Percentiles rank a stretch among this genome's conserved stretches.
Conservation (phyloP, 768 basidiomycete genomes). For the Tephrocybe sp. region DNA sequence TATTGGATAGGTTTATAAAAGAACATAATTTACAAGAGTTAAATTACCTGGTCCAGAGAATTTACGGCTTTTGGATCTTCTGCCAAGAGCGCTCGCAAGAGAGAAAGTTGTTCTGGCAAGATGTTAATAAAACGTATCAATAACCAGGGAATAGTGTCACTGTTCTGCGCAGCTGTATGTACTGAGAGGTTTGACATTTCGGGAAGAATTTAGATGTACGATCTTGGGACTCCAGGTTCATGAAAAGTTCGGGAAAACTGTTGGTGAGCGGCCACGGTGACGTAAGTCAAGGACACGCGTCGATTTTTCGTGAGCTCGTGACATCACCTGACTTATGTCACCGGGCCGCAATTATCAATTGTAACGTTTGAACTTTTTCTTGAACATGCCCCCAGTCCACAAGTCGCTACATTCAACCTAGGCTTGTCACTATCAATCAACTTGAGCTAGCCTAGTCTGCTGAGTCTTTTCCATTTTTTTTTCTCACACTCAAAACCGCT, state of each 20-base stretch:
- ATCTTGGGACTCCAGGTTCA: too few species aligned
- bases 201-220: background rate
- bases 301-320: too few species aligned
- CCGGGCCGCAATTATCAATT: too few species aligned
- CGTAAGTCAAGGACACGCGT: too few species aligned
- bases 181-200: conserved; percentile 38
- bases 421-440: too few species aligned
- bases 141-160: conserved; percentile 28
- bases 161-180: conserved; percentile 71
- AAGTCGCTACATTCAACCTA: too few species aligned
- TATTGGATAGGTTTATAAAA: conserved; percentile 23
- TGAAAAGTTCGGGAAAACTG: too few species aligned
- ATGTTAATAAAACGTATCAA: background rate
- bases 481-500: conserved; percentile 2
- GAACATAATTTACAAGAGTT: background rate
- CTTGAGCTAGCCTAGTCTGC: too few species aligned
- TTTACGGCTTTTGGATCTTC: conserved; percentile 66
- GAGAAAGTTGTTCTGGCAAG: conserved; percentile 60
- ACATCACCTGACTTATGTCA: too few species aligned
- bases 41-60: conserved; percentile 58
- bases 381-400: too few species aligned
- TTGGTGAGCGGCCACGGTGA: too few species aligned
- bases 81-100: conserved; percentile 64
- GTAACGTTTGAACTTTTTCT: too few species aligned
- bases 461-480: background rate